Evolutionary conservation across 1,284 basidiomycete genomes (phyloP), one percentile per base, ranked within the genome.

Genomic region (Tilletia caries): DNA sequence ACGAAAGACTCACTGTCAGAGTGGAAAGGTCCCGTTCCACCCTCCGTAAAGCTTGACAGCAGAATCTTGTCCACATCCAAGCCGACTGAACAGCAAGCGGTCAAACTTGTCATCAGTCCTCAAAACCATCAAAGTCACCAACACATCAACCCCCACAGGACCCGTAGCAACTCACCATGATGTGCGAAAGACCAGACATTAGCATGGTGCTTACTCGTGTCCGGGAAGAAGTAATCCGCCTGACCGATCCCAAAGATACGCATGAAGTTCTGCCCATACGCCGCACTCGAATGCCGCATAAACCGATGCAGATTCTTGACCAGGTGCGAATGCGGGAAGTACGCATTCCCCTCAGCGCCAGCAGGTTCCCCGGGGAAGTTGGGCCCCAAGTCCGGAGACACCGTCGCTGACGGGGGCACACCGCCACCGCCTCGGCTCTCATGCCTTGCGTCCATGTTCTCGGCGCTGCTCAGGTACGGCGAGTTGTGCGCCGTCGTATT

Each of bases 241-340:
- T 79, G 78, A 25, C 85, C 86, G 64, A 87, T 79, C 0, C 86
- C 85, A 3, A 87, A 76, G 46, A 87, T 85, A 15, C 86, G 77
- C 68, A 87, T 77, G 69, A 86, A 86, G 68, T 76, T 82, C 73
- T 77, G 76, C 23, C 78, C 78, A 60, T 79, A 79, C 1, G 77
- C 72, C 6, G 78, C 78, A n/a, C 75, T 77, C 2, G 78, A 75
- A 74, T 85, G 86, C 23, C 85, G 79, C 82, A 86, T 86, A 72
- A 86, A 87, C 3, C 83, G 80, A 68, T 85, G 84, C 54, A 87
- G 80, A 68, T 87, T 87, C 64, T 78, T 77, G 52, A 86, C 82
- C 20, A 86, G 75, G 48, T 84, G 83, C 20, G 83, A 81, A 37
- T 81, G 79, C 0, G 86, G 86, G 70, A 85, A 87, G 18, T 84